phyloP scores from a whole-genome alignment of 495 filamentous ascomycete genomes.

The Penicillium ochrochloron region DNA sequence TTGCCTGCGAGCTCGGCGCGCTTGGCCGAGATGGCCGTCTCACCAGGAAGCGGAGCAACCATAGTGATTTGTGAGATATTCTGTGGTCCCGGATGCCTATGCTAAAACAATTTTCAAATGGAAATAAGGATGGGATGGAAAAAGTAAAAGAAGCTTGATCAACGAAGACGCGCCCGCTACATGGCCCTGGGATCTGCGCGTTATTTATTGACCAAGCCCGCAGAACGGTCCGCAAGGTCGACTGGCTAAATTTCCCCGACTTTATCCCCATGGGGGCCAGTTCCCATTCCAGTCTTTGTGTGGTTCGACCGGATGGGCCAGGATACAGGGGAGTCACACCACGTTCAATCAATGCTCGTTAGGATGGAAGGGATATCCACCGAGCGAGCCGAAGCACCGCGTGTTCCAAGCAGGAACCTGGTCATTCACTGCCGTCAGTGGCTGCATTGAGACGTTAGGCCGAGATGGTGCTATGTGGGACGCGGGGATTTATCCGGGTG shows the following conservation, averaged over 20 bases:
- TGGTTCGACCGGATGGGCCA: neutral
- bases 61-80: neutral
- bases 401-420: neutral
- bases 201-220: neutral
- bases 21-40: conserved; percentile 4
- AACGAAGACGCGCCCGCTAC: too few relatives aligned
- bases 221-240: too few relatives aligned
- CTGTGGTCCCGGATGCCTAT: neutral
- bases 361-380: neutral
- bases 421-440: neutral
- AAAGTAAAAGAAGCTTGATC: too few relatives aligned
- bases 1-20: conserved; percentile 14
- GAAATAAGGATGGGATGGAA: too few relatives aligned
- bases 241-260: conserved; percentile 1
- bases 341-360: neutral
- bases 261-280: neutral
- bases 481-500: neutral
- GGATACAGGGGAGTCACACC: neutral
- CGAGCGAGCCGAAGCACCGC: neutral
- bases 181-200: neutral
- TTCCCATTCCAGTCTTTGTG: neutral
- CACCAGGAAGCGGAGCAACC: neutral
- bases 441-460: neutral
- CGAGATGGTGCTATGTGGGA: neutral
- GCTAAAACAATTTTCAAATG: too few relatives aligned